Evolutionary conservation across 306 rosid species (phyloP).

Genomic region (Sechiopsis laciniata): DNA sequence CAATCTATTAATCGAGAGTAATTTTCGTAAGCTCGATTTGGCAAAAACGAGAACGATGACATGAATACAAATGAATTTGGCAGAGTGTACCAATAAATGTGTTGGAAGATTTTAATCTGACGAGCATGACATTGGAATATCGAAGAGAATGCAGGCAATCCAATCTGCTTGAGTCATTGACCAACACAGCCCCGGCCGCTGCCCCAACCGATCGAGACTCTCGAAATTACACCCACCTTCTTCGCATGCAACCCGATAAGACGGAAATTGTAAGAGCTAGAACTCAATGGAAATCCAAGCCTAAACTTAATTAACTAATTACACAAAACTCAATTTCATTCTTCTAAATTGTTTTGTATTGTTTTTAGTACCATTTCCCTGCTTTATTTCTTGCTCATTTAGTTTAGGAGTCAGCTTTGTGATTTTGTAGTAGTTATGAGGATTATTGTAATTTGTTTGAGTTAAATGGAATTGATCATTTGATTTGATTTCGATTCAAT

Average conservation of each 20-base stretch:
- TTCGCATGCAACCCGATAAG: constrained; percentile 58
- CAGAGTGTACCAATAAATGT: constrained; percentile 79
- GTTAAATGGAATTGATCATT: too few species aligned
- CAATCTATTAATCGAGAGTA: too few species aligned
- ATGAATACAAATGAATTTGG: background rate
- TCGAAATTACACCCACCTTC: constrained; percentile 62
- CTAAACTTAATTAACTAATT: background rate
- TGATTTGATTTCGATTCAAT: too few species aligned
- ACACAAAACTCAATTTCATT: background rate
- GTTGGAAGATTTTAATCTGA: constrained; percentile 46
- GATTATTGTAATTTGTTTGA: too few species aligned
- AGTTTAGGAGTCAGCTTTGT: too few species aligned
- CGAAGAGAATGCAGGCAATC: constrained; percentile 77
- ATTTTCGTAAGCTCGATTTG: too few species aligned
- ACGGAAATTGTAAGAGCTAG: constrained; percentile 72
- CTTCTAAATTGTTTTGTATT: too few species aligned
- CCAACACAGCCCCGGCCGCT: constrained; percentile 30
- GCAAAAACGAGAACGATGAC: too few species aligned
- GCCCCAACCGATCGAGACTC: constrained; percentile 25
- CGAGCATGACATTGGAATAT: constrained; percentile 77
- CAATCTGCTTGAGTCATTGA: constrained; percentile 65
- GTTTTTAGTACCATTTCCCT: too few species aligned
- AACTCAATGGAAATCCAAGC: constrained; percentile 59
- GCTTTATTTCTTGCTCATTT: too few species aligned
- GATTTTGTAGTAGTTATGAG: too few species aligned